Percentiles rank a stretch among this genome's conserved stretches.
phyloP scores from a whole-genome alignment of 1,284 basidiomycete species.

The Boletus sp. region DNA sequence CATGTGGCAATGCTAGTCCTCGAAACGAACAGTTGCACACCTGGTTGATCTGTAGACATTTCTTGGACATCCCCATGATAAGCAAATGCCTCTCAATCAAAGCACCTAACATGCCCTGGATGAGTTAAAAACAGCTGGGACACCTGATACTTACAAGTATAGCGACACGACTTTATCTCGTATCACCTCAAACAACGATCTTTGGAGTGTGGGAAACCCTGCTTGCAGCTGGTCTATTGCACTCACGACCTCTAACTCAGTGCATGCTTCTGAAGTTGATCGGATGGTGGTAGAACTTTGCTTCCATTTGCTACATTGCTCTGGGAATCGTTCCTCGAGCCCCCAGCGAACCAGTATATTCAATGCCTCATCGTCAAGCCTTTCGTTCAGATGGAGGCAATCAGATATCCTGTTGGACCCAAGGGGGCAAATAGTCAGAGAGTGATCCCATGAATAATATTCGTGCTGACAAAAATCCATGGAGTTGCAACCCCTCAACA shows the following conservation, averaged over 20 bases:
- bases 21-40: conserved; percentile 10
- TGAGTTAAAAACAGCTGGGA: background rate
- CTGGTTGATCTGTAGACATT: background rate
- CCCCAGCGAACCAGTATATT: conserved; percentile 37
- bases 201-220: background rate
- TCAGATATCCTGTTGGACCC: conserved; percentile 21
- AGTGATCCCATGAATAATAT: background rate
- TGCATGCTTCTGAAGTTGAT: background rate
- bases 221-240: background rate
- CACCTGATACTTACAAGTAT: conserved; percentile 33
- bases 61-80: background rate
- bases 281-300: background rate
- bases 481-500: conserved; percentile 19
- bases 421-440: background rate
- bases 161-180: background rate
- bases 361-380: conserved; percentile 36
- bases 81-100: conserved; percentile 21
- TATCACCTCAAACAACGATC: conserved; percentile 5
- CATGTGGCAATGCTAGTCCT: too few relatives aligned
- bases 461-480: conserved; percentile 21
- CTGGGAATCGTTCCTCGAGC: conserved; percentile 32
- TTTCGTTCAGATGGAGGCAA: conserved; percentile 33
- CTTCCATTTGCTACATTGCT: background rate
- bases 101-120: conserved; percentile 14
- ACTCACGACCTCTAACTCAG: background rate